Conservation (phyloP, 805 yeast genomes). For the Starmera amethionina region DNA sequence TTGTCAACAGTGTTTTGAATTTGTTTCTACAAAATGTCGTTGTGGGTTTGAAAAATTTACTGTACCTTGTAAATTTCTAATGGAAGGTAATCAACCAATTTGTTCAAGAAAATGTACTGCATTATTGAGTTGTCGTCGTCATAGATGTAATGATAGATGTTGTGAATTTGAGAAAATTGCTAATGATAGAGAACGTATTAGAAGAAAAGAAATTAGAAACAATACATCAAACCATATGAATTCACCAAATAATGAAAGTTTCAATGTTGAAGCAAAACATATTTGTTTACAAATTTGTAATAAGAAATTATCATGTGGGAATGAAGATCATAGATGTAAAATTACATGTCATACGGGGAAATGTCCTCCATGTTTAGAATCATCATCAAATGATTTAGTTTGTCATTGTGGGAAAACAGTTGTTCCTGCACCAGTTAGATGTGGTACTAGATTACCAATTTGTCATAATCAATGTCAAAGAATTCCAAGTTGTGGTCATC, state of each 20-base stretch:
- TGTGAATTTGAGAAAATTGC: conserved; percentile 63
- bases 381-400: conserved; percentile 66
- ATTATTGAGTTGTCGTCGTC: conserved; percentile 69
- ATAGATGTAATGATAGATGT: conserved; percentile 59
- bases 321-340: conserved; percentile 47
- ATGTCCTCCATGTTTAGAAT: conserved; percentile 73
- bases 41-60: conserved; percentile 50
- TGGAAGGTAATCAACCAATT: conserved; percentile 39
- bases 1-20: conserved; percentile 58
- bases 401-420: conserved; percentile 79
- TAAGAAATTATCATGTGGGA: conserved; percentile 51
- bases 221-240: conserved; percentile 20
- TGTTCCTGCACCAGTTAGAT: conserved; percentile 73
- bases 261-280: conserved; percentile 62
- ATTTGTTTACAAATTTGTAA: conserved; percentile 63
- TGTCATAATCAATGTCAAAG: conserved; percentile 62
- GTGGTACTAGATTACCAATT: conserved; percentile 60
- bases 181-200: conserved; percentile 31
- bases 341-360: conserved; percentile 72
- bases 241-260: conserved; percentile 35
- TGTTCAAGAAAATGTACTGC: conserved; percentile 71
- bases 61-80: conserved; percentile 56
- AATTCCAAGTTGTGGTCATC: conserved; percentile 56
- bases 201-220: conserved; percentile 39
- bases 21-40: conserved; percentile 43